A percentile compares a stretch with the other conserved stretches of the same genome.
Evolutionary conservation across 73 alveolate species (phyloP).

Genomic region (Paramecium pentaurelia): DNA sequence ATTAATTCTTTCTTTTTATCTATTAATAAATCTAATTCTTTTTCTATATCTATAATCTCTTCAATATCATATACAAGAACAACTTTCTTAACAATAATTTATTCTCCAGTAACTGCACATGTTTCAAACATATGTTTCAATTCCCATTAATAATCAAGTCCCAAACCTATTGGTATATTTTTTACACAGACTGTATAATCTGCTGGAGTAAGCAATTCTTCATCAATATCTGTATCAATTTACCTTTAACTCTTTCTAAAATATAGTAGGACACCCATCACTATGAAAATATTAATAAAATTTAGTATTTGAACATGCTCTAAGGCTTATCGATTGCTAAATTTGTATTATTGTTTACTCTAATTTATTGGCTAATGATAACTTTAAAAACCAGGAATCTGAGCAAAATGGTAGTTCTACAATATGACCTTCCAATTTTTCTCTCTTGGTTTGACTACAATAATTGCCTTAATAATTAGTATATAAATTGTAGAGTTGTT

Average conservation of each 20-base stretch:
- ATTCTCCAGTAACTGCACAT: not conserved
- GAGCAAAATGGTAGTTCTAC: not conserved
- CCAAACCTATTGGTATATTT: conserved; percentile 38
- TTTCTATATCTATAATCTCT: not conserved
- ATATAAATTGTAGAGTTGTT: conserved; percentile 1
- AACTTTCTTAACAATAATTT: not conserved
- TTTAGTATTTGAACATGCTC: not conserved
- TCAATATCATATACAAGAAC: conserved; percentile 38
- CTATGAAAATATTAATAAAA: not conserved
- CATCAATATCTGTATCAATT: conserved; percentile 51
- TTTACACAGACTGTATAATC: conserved; percentile 51
- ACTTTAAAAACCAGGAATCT: not conserved
- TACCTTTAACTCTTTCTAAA: conserved; percentile 42
- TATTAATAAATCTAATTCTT: not conserved
- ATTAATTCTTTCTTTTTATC: conserved; percentile 1
- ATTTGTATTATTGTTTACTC: not conserved
- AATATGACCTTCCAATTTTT: not conserved
- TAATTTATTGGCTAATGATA: not conserved
- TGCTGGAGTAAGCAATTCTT: conserved; percentile 15
- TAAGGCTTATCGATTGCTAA: conserved; percentile 18
- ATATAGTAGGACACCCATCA: conserved; percentile 26
- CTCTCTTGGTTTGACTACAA: not conserved
- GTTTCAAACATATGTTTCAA: not conserved
- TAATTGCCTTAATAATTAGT: not conserved
- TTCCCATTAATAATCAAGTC: conserved; percentile 34